These are phyloP conservation scores for Microbotryum saponariae DNA, from an alignment of 1,284 basidiomycete species.

Conservation along the genomic window DNA sequence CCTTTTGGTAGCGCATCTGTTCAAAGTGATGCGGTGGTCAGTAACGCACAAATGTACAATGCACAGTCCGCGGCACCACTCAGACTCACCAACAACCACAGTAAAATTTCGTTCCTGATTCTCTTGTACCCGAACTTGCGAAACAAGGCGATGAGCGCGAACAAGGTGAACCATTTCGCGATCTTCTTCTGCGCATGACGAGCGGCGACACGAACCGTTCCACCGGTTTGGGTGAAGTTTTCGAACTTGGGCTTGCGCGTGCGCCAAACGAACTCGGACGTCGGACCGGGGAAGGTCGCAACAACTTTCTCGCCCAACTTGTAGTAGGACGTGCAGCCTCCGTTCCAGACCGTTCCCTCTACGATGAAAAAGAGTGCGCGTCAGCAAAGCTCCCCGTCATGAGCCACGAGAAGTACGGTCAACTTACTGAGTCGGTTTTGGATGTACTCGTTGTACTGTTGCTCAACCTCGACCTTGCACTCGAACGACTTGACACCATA, in stretches of 20 bases:
- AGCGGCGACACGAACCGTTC: not conserved
- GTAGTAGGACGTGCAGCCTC: slow-evolving; percentile 22
- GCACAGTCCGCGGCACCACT: too few species aligned
- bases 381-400: not conserved
- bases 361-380: not conserved
- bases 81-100: slow-evolving; percentile 3
- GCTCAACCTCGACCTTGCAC: slow-evolving; percentile 14
- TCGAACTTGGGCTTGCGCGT: slow-evolving; percentile 5
- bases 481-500: slow-evolving; percentile 12
- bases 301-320: slow-evolving; percentile 17
- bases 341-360: slow-evolving; percentile 27
- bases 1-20: slow-evolving; percentile 9
- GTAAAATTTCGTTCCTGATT: slow-evolving; percentile 2
- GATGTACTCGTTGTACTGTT: slow-evolving; percentile 9
- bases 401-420: not conserved
- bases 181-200: not conserved
- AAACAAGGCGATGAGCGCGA: not conserved
- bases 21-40: not conserved
- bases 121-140: slow-evolving; percentile 1
- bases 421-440: slow-evolving; percentile 7
- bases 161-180: not conserved
- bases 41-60: too few species aligned
- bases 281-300: slow-evolving; percentile 13
- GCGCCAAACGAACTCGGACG: slow-evolving; percentile 5
- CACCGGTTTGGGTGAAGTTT: slow-evolving; percentile 7